Conservation (phyloP, 768 basidiomycete genomes). For the Suillus decipiens region DNA sequence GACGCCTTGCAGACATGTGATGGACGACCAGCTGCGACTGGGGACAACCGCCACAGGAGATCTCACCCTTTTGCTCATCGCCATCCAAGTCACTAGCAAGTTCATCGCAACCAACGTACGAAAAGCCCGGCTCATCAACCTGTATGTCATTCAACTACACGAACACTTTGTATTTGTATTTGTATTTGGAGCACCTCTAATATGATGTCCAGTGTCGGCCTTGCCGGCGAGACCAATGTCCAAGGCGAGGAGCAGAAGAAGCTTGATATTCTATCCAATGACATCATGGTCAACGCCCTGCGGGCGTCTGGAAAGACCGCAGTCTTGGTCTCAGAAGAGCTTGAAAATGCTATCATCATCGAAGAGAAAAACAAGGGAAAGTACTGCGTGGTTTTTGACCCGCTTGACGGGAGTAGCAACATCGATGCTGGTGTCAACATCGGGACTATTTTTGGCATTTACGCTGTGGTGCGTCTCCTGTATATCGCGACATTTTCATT, state of each 20-base stretch:
- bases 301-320: constrained; percentile 96
- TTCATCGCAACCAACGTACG: constrained; percentile 99
- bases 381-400: constrained; percentile 99
- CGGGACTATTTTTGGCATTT: constrained; percentile 97
- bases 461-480: constrained; percentile 71
- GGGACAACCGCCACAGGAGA: constrained; percentile 89
- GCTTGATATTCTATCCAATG: constrained; percentile 94
- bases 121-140: constrained; percentile 94
- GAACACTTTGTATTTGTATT: constrained; percentile 6
- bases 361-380: constrained; percentile 77
- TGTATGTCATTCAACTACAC: constrained; percentile 53
- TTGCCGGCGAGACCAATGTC: constrained; percentile 95
- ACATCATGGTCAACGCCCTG: constrained; percentile 98
- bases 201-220: constrained; percentile 68
- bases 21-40: constrained; percentile 80
- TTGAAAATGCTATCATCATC: constrained; percentile 90
- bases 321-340: constrained; percentile 95
- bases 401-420: constrained; percentile 93
- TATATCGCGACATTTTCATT: background rate
- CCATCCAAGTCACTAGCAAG: constrained; percentile 94
- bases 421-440: constrained; percentile 99
- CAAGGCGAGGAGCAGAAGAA: constrained; percentile 99
- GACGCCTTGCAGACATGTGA: constrained; percentile 66
- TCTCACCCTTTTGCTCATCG: constrained; percentile 90
- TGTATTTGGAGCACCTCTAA: constrained; percentile 9